Percentiles rank a stretch among this genome's conserved stretches.
These are phyloP conservation scores for Apophysomyces variabilis DNA, from an alignment of 371 early-diverging fungal species.

Conservation along the genomic window DNA sequence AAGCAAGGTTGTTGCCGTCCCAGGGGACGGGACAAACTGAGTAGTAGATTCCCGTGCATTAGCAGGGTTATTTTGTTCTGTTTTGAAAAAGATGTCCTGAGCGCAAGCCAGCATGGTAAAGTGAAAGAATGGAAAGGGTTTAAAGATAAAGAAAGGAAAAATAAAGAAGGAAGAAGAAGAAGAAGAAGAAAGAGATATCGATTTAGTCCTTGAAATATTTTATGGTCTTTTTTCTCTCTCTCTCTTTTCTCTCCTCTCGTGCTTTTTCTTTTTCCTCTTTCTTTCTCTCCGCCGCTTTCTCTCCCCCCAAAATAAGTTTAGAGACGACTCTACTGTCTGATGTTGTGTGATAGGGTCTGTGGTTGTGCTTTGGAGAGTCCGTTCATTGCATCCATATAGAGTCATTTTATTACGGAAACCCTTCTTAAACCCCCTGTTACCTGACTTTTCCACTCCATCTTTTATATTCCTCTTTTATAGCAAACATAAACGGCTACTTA, in stretches of 20 bases:
- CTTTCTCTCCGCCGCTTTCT: too few relatives aligned
- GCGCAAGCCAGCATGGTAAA: conserved; percentile 34
- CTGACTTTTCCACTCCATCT: too few relatives aligned
- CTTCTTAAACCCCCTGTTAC: not conserved
- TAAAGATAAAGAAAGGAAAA: conserved; percentile 10
- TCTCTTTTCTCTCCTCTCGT: too few relatives aligned
- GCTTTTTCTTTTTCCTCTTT: too few relatives aligned
- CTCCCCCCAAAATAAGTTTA: not conserved
- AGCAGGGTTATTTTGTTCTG: conserved; percentile 8
- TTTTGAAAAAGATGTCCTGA: conserved; percentile 34
- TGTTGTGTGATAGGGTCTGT: conserved; percentile 6
- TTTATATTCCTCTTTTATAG: too few relatives aligned
- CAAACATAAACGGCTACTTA: too few relatives aligned
- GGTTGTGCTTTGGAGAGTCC: conserved; percentile 2
- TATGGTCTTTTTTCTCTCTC: not conserved
- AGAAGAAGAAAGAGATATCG: conserved; percentile 1
- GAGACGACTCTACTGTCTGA: conserved; percentile 9
- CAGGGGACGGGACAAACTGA: conserved; percentile 1
- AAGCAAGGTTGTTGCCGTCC: conserved; percentile 7
- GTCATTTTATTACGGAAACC: conserved; percentile 6
- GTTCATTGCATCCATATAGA: conserved; percentile 10
- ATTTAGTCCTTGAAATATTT: conserved; percentile 14
- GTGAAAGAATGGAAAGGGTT: conserved; percentile 7
- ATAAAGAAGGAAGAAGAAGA: too few relatives aligned
- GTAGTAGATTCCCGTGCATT: conserved; percentile 5